Evolutionary conservation across 208 protist species (phyloP), one percentile per base, ranked within the genome.

Genomic region (Trypanosoma platydactyli): DNA sequence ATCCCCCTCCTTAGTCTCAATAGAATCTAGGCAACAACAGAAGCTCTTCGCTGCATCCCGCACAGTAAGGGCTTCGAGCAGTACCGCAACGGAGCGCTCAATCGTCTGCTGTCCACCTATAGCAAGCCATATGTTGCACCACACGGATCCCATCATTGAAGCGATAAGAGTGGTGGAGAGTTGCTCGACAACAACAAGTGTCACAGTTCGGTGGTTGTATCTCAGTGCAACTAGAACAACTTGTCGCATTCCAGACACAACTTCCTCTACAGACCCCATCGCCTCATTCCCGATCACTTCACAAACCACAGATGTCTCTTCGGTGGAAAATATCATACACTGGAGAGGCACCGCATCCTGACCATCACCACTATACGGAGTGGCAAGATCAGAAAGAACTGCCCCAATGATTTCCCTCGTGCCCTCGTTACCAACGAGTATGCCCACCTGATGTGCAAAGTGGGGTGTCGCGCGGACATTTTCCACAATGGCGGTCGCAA

Each of bases 281-380:
- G 45, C 53, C 38, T 70, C 64, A 11, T 46, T 38, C 18, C 38
- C 70, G 13, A 74, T 51, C 45, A 77, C 40, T 53, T 84, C 68
- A 56, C 69, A 77, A 13, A 71, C 63, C 4, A 85, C 68, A 0
- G 81, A 64, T 24, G 51, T 59, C 54, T 66, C 71, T 30, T 89
- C 83, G 46, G 63, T 76, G 38, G 70, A 81, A 66, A 92, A 86
- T 18, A 92, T 53, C 30, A 89, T 71, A 63, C 86, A 92, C 59
- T 89, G 68, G 53, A 53, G 46, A 11, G 68, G 68, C 33, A 56
- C 16, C 54, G 16, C 44, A 62, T 57, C 29, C 0, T 44, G 18
- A 53, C 20, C 50, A 42, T 41, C 27, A 56, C 22, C 12, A 30
- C 44, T 30, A 57, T 66, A 46, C 9, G 20, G 44, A 7, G 12